Base-by-base conservation (phyloP, 768 basidiomycete genomes). In the Tulasnella sp. region DNA sequence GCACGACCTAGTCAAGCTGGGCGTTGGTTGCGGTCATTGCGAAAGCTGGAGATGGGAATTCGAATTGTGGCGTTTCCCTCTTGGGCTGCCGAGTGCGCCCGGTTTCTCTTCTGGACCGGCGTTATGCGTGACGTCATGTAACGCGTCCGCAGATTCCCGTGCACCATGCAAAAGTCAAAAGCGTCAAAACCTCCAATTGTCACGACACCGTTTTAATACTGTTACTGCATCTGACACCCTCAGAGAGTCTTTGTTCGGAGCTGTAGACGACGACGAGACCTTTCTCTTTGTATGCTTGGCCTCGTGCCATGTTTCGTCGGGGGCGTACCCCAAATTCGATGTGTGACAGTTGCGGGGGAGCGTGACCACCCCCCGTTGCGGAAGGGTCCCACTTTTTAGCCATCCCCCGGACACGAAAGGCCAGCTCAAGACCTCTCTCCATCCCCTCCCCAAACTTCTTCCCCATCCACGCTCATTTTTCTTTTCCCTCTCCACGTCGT, bases 381-480 rank as follows among this genome's bases (percentile, higher is more conserved):
- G 64, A 37, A 66, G 64, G 64, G 64, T n/a, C 40, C 64, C 64
- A 66, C 36, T 34, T 66, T 41, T 66, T 66, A 41, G 64, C 64
- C 40, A 66, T 41, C 36, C 40, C 64, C 40, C 40, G 12, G 64
- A 41, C 64, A 41, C 22, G 29, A 64, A 35, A 39, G n/a, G 64
- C 3, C 35, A 66, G 35, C 36, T 66, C 64, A 66, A 36, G 36
- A 66, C 40, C n/a, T 47, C n/a, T 66, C 35, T 66, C 19, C 32
- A 6, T 6, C n/a, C 63, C 63, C 63, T 35, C 63, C 22, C 64
- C 64, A 37, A n/a, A 47, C n/a, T 47, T n/a, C n/a, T 47, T 66
- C 7, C 12, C 64, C 64, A n/a, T 17, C 36, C 29, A 36, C n/a
- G 35, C 36, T 66, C 40, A 26, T 66, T 66, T 29, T 64, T 64